phyloP scores from a whole-genome alignment of 345 rosid genomes.

The Pistacia vera region DNA sequence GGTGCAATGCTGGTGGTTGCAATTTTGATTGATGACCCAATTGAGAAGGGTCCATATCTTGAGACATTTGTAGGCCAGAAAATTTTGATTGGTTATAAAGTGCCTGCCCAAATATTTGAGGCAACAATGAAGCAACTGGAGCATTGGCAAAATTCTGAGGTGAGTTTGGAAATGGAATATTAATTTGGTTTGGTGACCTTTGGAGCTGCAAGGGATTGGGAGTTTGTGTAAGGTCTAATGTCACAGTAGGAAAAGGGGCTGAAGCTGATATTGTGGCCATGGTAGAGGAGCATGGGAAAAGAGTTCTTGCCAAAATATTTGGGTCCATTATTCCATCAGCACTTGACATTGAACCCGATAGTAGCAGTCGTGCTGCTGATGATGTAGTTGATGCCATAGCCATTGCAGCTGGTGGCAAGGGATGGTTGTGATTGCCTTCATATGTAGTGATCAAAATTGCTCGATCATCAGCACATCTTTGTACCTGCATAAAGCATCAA shows the following conservation, averaged over 20 bases:
- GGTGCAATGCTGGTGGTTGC: conserved; percentile 20
- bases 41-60: conserved; percentile 35
- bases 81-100: conserved; percentile 61
- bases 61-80: conserved; percentile 66
- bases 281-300: conserved; percentile 89
- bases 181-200: conserved; percentile 41
- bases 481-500: conserved; percentile 52
- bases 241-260: conserved; percentile 95
- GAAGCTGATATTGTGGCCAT: conserved; percentile 96
- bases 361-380: conserved; percentile 78
- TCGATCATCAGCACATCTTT: conserved; percentile 90
- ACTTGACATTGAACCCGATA: conserved; percentile 85
- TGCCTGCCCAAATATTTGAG: conserved; percentile 67
- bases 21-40: conserved; percentile 30
- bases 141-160: conserved; percentile 24
- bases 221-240: conserved; percentile 75
- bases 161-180: conserved; percentile 45
- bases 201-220: conserved; percentile 46
- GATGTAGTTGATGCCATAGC: conserved; percentile 93
- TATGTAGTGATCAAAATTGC: conserved; percentile 84
- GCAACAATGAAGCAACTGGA: conserved; percentile 42
- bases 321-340: conserved; percentile 74
- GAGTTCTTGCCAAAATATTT: conserved; percentile 68
- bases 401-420: conserved; percentile 90
- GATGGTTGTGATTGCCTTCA: conserved; percentile 96